Evolutionary conservation across 2,329 filamentous ascomycete species (phyloP).

Genomic region (Nemania bipapillata): DNA sequence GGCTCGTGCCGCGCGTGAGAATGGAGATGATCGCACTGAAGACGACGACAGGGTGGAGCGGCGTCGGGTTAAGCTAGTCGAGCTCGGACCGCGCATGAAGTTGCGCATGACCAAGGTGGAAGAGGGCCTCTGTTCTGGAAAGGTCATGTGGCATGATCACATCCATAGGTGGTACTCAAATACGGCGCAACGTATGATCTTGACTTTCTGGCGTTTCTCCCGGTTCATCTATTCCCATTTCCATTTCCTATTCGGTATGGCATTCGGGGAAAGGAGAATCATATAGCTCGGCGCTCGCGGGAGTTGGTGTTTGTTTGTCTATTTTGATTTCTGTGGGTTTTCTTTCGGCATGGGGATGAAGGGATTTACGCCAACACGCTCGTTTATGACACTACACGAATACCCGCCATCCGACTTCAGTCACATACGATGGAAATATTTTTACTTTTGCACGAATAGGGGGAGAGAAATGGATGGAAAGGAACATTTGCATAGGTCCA

Average conservation of each 20-base stretch:
- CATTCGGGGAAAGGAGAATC: conserved; percentile 26
- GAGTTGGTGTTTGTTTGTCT: conserved; percentile 31
- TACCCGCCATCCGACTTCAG: conserved; percentile 47
- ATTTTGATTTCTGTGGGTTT: conserved; percentile 10
- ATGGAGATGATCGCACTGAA: conserved; percentile 57
- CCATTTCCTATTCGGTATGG: conserved; percentile 12
- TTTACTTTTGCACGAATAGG: conserved; percentile 1
- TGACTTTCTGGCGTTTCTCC: conserved; percentile 1
- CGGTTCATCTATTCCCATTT: background rate
- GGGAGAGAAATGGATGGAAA: background rate
- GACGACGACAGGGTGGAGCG: conserved; percentile 74
- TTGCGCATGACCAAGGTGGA: conserved; percentile 94
- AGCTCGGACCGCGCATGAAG: conserved; percentile 89
- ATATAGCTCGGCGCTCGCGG: conserved; percentile 39
- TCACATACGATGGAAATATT: conserved; percentile 1
- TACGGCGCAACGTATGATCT: conserved; percentile 1
- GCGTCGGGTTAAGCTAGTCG: conserved; percentile 88
- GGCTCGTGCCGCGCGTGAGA: conserved; percentile 61
- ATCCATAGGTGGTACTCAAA: background rate
- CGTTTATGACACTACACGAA: conserved; percentile 43
- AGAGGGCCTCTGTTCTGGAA: conserved; percentile 88
- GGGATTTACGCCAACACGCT: conserved; percentile 30
- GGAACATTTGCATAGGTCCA: conserved; percentile 3
- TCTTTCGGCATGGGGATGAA: background rate
- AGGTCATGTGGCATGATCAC: conserved; percentile 90